These are phyloP conservation scores for Debaryomyces fabryi DNA, from an alignment of 1,139 yeast genomes.

Conservation along the genomic window DNA sequence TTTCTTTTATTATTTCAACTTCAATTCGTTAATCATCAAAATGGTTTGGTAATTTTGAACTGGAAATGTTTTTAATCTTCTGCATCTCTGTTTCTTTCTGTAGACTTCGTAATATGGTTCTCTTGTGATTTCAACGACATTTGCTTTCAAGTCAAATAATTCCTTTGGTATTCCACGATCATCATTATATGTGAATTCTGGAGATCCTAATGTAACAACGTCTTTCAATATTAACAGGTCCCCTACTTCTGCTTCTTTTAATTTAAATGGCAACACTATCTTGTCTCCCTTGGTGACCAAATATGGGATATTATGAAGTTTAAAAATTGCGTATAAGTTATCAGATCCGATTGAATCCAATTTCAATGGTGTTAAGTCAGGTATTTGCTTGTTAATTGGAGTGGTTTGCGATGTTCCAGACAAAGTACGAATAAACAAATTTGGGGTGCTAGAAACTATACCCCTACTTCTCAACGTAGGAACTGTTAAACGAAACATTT, in stretches of 20 bases:
- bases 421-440: slow-evolving; percentile 1
- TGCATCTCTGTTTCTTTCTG: slow-evolving; percentile 75
- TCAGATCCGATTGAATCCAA: slow-evolving; percentile 54
- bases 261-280: slow-evolving; percentile 72
- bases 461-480: neutral
- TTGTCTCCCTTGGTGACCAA: slow-evolving; percentile 90
- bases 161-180: slow-evolving; percentile 36
- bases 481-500: slow-evolving; percentile 6
- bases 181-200: slow-evolving; percentile 66
- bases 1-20: slow-evolving; percentile 34
- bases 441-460: neutral
- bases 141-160: slow-evolving; percentile 68
- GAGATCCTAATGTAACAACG: slow-evolving; percentile 81
- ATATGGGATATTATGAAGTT: slow-evolving; percentile 82
- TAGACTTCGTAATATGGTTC: slow-evolving; percentile 66
- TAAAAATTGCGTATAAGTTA: slow-evolving; percentile 77
- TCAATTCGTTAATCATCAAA: slow-evolving; percentile 74
- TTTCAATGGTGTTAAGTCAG: slow-evolving; percentile 52
- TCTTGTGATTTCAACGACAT: slow-evolving; percentile 83
- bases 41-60: slow-evolving; percentile 84
- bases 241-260: slow-evolving; percentile 79
- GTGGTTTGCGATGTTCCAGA: neutral
- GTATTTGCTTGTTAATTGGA: neutral
- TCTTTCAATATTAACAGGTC: slow-evolving; percentile 72
- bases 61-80: slow-evolving; percentile 78